Base-by-base conservation (phyloP, 2,329 filamentous ascomycete species). In the Fusarium concolor region DNA sequence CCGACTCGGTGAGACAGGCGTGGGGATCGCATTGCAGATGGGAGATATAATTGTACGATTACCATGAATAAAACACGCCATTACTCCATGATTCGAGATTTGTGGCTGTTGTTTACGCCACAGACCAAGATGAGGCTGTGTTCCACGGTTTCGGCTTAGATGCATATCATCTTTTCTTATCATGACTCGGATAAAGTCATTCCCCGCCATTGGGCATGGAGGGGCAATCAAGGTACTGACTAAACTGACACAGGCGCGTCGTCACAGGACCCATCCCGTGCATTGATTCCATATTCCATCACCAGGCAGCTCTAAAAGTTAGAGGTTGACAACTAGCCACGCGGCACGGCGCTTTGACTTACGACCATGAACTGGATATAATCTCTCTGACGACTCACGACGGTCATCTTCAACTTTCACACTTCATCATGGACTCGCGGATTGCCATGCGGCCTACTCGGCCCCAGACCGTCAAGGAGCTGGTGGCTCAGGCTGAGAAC, bases 391-490 rank as follows among this genome's bases (percentile, higher is more conserved):
- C 54, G 57, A 60, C 50, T 15, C 31, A 35, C 39, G 44, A 70
- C n/a, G 59, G 50, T 57, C 58, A 49, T 45, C 9, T 22, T 17
- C 42, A 14, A 47, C 43, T 26, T 6, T 22, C 35, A 17, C 41
- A 26, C 17, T 35, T 31, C 46, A 68, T 39, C 52, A 79, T 79
- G 76, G 75, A 77, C n/a, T 55, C 70, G 47, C 62, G 66, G 49
- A 62, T 72, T 18, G 56, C 64, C 41, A 75, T 77, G 74, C 75
- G 79, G 71, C 79, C 77, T 9, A 78, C 77, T 50, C 81, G 82
- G 74, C 94, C 94, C 39, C 80, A 76, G 79, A 94, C 85, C 69
- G 86, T 96, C 58, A 90, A 90, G 74, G 91, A 96, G 75, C 91
- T 98, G 62, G 87, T 90, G 12, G 84, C 86, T 29, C 89, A 90